A percentile compares a stretch with the other conserved stretches of the same genome.
These are phyloP conservation scores for Cladosporium sp. DNA, from an alignment of 2,329 filamentous ascomycete genomes.

Conservation along the genomic window DNA sequence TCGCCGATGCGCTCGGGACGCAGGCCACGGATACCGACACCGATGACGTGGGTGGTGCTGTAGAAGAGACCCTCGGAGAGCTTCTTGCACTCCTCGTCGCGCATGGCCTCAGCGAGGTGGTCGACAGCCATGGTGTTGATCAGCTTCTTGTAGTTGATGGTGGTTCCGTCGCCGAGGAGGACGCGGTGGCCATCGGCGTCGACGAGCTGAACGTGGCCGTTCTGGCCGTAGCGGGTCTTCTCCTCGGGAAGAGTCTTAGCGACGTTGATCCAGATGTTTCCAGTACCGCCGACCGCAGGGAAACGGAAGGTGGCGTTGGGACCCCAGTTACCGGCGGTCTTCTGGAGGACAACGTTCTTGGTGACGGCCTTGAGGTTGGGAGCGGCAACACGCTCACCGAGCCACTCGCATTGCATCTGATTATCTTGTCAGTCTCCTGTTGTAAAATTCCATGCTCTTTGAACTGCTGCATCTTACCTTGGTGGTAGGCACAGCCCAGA, in stretches of 20 bases:
- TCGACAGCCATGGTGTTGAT: constrained; percentile 97
- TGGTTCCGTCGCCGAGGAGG: constrained; percentile 76
- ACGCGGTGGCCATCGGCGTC: constrained; percentile 82
- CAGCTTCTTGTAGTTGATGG: constrained; percentile 85
- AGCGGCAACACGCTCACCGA: constrained; percentile 95
- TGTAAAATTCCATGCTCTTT: neutral
- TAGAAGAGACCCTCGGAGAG: constrained; percentile 92
- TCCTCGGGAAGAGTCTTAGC: constrained; percentile 87
- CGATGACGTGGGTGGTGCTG: constrained; percentile 94
- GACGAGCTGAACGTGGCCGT: constrained; percentile 78
- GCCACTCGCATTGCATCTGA: constrained; percentile 98
- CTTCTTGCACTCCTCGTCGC: constrained; percentile 73
- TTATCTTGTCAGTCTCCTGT: constrained; percentile 16
- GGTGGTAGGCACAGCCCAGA: constrained; percentile 96
- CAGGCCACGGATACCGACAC: constrained; percentile 85
- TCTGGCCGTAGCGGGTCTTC: constrained; percentile 85
- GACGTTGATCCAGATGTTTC: constrained; percentile 98
- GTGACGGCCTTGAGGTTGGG: constrained; percentile 92
- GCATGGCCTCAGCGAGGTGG: constrained; percentile 79
- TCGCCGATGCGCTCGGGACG: constrained; percentile 95
- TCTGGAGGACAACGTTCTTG: constrained; percentile 91
- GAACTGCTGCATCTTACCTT: constrained; percentile 58
- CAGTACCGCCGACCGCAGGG: constrained; percentile 89
- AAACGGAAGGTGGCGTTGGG: constrained; percentile 98
- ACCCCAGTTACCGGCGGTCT: constrained; percentile 95